Base-by-base conservation (phyloP, 208 protist genomes). In the Leishmania braziliensis region DNA sequence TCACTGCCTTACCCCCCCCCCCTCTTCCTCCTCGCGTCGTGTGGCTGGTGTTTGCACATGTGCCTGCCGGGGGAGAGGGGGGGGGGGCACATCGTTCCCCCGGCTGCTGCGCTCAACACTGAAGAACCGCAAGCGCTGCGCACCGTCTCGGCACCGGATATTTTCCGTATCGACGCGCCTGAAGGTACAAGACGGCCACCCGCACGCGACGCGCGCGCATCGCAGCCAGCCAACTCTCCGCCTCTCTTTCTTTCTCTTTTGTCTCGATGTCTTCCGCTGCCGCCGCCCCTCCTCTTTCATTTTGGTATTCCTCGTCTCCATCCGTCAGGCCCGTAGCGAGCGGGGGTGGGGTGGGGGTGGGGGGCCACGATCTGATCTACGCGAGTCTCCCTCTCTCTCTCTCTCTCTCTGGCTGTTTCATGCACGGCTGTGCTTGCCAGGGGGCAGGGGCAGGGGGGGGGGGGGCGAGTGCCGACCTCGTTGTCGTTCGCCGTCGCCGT, bases 371-470 rank as follows among this genome's bases (percentile, higher is more conserved):
- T 29, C 62, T n/a, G 65, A 26, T 46, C 5, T 26, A 70, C 4
- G 5, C 20, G 5, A n/a, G 3, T 46, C 20, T 20, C 12, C 8
- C 33, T 9, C 65, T 39, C 62, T 14, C n/a, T 9, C 65, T 39
- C 62, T 14, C n/a, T 66, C n/a, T 66, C 9, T n/a, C 16, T 81
- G 65, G 36, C 18, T 58, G 60, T 78, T 65, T 48, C 65, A 10
- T 54, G 69, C 54, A 12, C 2, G 69, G 6, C 46, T 16, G 69
- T 54, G 26, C 29, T 4, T 54, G 46, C 18, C 12, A 0, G 36
- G 43, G 10, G 62, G 10, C 1, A 5, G 12, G n/a, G 54, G 20
- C 5, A 18, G 54, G 1, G 58, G 26, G 26, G 58, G 26, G 58
- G 8, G 9, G 6, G 60, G 60, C 18, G 4, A 65, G 62, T 56